These are phyloP conservation scores for Coniochaeta prunicola DNA, from an alignment of 2,329 filamentous ascomycete species.

Conservation along the genomic window DNA sequence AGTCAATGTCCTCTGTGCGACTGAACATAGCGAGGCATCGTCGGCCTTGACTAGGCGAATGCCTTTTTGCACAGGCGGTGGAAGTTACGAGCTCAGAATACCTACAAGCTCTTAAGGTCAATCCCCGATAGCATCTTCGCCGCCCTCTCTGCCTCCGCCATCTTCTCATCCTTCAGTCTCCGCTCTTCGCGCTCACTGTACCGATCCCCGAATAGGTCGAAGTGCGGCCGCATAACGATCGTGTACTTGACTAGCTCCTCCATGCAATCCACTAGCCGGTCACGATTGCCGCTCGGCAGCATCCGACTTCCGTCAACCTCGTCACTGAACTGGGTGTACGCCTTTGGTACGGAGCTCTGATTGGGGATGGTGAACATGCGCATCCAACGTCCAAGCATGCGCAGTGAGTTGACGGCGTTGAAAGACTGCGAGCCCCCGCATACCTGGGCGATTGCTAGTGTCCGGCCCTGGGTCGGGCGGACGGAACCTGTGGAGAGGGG, in stretches of 20 bases:
- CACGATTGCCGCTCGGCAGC: constrained; percentile 47
- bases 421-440: constrained; percentile 60
- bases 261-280: constrained; percentile 58
- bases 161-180: constrained; percentile 11
- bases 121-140: background rate
- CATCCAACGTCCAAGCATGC: constrained; percentile 63
- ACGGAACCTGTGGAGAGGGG: constrained; percentile 54
- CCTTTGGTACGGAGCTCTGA: constrained; percentile 55
- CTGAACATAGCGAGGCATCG: too few species aligned
- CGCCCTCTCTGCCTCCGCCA: background rate
- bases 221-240: constrained; percentile 54
- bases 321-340: constrained; percentile 41
- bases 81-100: too few species aligned
- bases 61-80: too few species aligned
- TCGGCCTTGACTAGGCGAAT: too few species aligned
- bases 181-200: constrained; percentile 51
- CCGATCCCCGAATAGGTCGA: constrained; percentile 53
- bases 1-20: too few species aligned
- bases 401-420: constrained; percentile 59
- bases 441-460: constrained; percentile 54
- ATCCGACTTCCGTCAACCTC: constrained; percentile 33
- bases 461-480: constrained; percentile 59
- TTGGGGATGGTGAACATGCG: constrained; percentile 62
- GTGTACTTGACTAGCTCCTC: constrained; percentile 67
- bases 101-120: background rate